Evolutionary conservation across 129 eudicot genomes (phyloP), one percentile per base, ranked within the genome.

Genomic region (Glebionis coronaria): DNA sequence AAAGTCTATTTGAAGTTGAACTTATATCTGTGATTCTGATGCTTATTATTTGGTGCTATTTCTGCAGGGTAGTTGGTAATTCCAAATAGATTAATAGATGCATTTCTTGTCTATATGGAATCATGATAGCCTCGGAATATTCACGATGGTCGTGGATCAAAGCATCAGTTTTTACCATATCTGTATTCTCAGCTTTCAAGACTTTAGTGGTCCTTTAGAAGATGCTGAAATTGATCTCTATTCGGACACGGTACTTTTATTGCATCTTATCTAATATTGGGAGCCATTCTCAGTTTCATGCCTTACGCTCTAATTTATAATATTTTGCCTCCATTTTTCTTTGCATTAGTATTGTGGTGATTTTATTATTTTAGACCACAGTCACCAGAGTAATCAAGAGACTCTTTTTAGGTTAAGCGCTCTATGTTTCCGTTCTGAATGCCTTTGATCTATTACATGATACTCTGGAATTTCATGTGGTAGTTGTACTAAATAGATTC

Each of bases 401-500:
- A 31, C 40, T 31, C 40, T 31, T 31, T 31, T 31, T 31, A 31
- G 40, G 40, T 31, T 31, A 7, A 31, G 6, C 40, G 5, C 8
- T 31, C 40, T 31, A 31, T n/a, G n/a, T 31, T 31, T 31, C 9
- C 9, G 40, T 31, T 5, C 40, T 2, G 40, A 31, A 31, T 3
- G 40, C 20, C 9, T 18, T 12, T 52, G 18, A 16, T 16, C 11
- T 31, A 52, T 52, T 12, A 52, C 23, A 52, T 16, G 13, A 18
- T 12, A 62, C 35, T 65, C n/a, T 9, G 4, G 29, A 52, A 3
- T 9, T 52, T 5, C 57, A 52, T 52, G 57, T 4, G 23, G 38
- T 12, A 31, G 40, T n/a, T n/a, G n/a, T n/a, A 55, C 35, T 23
- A 56, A 56, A 56, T 56, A 28, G 15, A n/a, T 59, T 15, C 69